Base-by-base conservation (phyloP, 176 grass and related monocot species). In the Guadua angustifolia region DNA sequence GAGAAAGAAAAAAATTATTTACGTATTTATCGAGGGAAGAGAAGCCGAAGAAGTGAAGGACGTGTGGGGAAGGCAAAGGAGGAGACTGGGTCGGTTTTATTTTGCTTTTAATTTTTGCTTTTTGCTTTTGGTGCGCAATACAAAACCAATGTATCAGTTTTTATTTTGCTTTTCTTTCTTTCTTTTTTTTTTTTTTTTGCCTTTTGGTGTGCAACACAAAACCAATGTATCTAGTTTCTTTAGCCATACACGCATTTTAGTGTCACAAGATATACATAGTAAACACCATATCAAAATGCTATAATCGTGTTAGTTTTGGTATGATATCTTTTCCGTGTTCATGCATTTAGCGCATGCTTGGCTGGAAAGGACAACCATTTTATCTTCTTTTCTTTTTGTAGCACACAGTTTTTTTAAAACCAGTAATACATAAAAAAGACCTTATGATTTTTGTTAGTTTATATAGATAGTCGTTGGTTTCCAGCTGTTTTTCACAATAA, bases 21-120 rank as follows among this genome's bases (percentile, higher is more conserved):
- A 67, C 79, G 84, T 86, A 85, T 78, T 86, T 74, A 90, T 82
- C 79, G 79, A 90, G 84, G 60, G 56, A 84, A n/a, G 80, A 75
- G 88, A 81, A 82, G 72, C 13, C 38, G 72, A 82, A 82, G 73
- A 61, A 82, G 43, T 1, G 8, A 65, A 82, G 68, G 40, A 35
- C 5, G 2, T 3, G 35, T 43, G 66, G 66, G 75, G 65, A 36
- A 75, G 22, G 43, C 70, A 60, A 29, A 50, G 12, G 35, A 73
- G 56, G 35, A 73, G 56, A 39, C 16, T 69, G 49, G 65, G 15
- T 60, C 21, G 42, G 55, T 62, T 69, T 69, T 68, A 55, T 55
- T 52, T 61, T 61, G 22, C 5, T 6, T 45, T 62, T 29, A 18
- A 22, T 26, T 77, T 38, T 40, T 15, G 14, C 2, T 77, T 61